Base-by-base conservation (phyloP, 2,329 filamentous ascomycete species). In the Zarea fungicola region DNA sequence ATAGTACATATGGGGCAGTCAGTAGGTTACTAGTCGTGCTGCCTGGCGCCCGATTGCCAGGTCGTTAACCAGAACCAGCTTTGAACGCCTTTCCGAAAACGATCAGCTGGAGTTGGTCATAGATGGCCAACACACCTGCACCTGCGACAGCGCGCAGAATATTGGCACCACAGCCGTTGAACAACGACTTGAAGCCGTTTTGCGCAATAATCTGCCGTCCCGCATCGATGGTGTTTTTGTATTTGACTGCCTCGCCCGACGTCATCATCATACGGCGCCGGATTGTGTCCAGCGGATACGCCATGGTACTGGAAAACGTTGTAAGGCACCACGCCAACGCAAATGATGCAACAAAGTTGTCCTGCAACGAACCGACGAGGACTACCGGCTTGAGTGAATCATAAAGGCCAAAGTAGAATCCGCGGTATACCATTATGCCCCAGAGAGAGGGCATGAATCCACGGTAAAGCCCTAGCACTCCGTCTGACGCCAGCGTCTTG, bases 191-290 rank as follows among this genome's bases (percentile, higher is more conserved):
- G 77, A 95, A 79, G 83, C 93, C 93, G 83, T 97, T 93, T 79
- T 88, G 89, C 80, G 90, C 91, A 68, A 97, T 74, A 71, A 99
- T 99, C 85, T 97, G 89, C 76, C 81, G 82, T 76, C 84, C 91
- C 70, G 93, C 92, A 77, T 99, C 93, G 66, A 97, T 66, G 62
- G 93, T 96, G 72, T 84, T 87, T 75, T 86, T 89, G 89, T 99
- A 99, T 88, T 99, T 99, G 85, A 99, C 93, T 81, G 93, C 93
- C 89, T 95, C 80, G 77, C 81, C 81, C 59, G 79, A 85, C 67
- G 92, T 97, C 93, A 99, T 99, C 93, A 99, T 99, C 93, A 99
- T 99, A 81, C 93, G 93, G 84, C 93, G 91, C 84, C 93, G 93
- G 82, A 99, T 90, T 71, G 93, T 99, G 78, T 99, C 93, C 72